phyloP scores from a whole-genome alignment of 1,139 yeast genomes.

The Groenewaldozyma auringiensis region DNA sequence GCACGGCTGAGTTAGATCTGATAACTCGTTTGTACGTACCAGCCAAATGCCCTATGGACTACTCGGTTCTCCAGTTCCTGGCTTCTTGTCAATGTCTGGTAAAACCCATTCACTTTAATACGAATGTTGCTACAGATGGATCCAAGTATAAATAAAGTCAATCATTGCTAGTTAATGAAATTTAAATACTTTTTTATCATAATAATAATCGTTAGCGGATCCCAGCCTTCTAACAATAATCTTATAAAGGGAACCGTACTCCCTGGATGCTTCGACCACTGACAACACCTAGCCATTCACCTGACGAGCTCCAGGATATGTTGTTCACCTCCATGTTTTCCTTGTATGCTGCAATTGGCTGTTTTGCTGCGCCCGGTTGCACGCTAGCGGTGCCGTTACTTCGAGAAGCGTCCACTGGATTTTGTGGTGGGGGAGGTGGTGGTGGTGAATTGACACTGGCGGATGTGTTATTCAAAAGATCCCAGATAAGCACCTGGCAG shows the following conservation, averaged over 20 bases:
- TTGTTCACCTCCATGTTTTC: conserved; percentile 67
- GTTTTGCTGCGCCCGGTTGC: conserved; percentile 2
- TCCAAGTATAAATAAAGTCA: too few relatives aligned
- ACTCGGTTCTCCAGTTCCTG: too few relatives aligned
- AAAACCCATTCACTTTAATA: too few relatives aligned
- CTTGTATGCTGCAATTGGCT: conserved; percentile 48
- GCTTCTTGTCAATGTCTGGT: too few relatives aligned
- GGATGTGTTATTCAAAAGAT: conserved; percentile 36
- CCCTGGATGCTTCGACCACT: conserved; percentile 79
- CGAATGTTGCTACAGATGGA: too few relatives aligned
- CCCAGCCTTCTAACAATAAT: too few relatives aligned
- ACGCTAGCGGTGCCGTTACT: conserved; percentile 4
- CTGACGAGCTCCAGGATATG: conserved; percentile 63
- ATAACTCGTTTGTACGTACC: too few relatives aligned
- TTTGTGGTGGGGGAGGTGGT: conserved; percentile 12
- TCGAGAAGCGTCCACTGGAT: conserved; percentile 10
- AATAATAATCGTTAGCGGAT: too few relatives aligned
- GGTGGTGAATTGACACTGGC: conserved; percentile 7
- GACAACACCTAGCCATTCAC: conserved; percentile 77
- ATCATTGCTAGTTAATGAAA: too few relatives aligned
- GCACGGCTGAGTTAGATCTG: too few relatives aligned
- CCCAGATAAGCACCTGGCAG: conserved; percentile 86
- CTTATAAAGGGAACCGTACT: conserved; percentile 30
- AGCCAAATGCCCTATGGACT: too few relatives aligned
- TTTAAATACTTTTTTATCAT: too few relatives aligned